Evolutionary conservation across 2,329 filamentous ascomycete genomes (phyloP), one percentile per base, ranked within the genome.

Genomic region (Ophiostoma perfectum): DNA sequence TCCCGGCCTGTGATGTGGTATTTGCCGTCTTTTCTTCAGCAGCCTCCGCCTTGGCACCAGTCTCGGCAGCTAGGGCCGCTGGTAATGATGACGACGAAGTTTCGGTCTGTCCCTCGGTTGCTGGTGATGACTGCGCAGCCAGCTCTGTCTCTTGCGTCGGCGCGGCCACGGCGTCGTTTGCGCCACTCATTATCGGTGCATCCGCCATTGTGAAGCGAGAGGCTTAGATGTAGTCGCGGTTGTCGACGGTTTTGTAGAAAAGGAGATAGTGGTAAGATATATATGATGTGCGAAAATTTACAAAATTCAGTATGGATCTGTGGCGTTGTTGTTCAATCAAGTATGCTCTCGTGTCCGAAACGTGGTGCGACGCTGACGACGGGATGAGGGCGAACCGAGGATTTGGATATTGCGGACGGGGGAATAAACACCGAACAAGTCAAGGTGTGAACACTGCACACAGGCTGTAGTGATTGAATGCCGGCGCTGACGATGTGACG

Each of bases 91-190:
- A 62, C 8, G 64, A 9, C 18, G 18, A 39, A 5, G 47, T 49
- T 39, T 41, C 47, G 38, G 58, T 38, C 38, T 63, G 60, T 41
- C 18, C 38, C n/a, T 63, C 60, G 60, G 55, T 3, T 39, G 41
- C 42, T 66, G 27, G 27, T 27, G 47, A 41, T 39, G 14, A 52
- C 64, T 39, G 38, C 11, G 44, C 14, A n/a, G 7, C 62, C 45
- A 44, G 66, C 14, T 45, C 76, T 6, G 44, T 65, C 49, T 65
- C 68, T 45, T 27, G 16, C 11, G 39, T n/a, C 39, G 39, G n/a
- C 60, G 60, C 65, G 70, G 58, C 70, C 64, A 18, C 68, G 62
- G 72, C 70, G 2, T 74, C 73, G 38, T 70, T 75, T 14, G 71
- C 68, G 55, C 71, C 70, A 62, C 70, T 71, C 71, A 71, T 70